Conservation (phyloP, 768 basidiomycete genomes). For the Daedaleopsis sinensis region DNA sequence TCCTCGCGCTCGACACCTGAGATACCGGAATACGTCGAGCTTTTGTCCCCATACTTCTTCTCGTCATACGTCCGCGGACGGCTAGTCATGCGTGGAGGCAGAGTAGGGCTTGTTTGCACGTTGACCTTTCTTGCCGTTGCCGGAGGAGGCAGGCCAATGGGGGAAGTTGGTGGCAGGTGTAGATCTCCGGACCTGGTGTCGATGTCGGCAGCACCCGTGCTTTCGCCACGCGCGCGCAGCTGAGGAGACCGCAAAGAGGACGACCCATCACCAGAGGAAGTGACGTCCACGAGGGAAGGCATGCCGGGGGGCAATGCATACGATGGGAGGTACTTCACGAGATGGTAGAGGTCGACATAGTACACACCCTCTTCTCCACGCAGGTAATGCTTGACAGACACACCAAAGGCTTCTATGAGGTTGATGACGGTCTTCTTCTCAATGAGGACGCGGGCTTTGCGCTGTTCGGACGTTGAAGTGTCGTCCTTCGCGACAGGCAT, state of each 20-base stretch:
- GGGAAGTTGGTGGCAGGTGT: neutral
- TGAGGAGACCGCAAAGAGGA: conserved; percentile 9
- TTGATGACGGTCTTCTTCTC: conserved; percentile 75
- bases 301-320: conserved; percentile 59
- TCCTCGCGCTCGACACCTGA: conserved; percentile 34
- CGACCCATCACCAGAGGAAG: conserved; percentile 3
- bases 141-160: conserved; percentile 17
- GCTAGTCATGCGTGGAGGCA: conserved; percentile 9
- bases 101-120: conserved; percentile 11
- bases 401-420: conserved; percentile 64
- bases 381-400: conserved; percentile 72
- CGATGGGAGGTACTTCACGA: conserved; percentile 73
- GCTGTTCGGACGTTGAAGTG: conserved; percentile 31
- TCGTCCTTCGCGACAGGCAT: conserved; percentile 27
- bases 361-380: conserved; percentile 51
- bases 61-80: conserved; percentile 10
- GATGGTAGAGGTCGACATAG: conserved; percentile 60
- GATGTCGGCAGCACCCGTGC: conserved; percentile 7
- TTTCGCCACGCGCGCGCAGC: conserved; percentile 12
- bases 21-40: conserved; percentile 25
- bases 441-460: conserved; percentile 52
- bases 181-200: conserved; percentile 2
- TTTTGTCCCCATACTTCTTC: conserved; percentile 8
- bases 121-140: conserved; percentile 21
- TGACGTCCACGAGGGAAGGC: conserved; percentile 41